These are phyloP conservation scores for Paramecium octaurelia DNA, from an alignment of 73 alveolate species.

Conservation along the genomic window DNA sequence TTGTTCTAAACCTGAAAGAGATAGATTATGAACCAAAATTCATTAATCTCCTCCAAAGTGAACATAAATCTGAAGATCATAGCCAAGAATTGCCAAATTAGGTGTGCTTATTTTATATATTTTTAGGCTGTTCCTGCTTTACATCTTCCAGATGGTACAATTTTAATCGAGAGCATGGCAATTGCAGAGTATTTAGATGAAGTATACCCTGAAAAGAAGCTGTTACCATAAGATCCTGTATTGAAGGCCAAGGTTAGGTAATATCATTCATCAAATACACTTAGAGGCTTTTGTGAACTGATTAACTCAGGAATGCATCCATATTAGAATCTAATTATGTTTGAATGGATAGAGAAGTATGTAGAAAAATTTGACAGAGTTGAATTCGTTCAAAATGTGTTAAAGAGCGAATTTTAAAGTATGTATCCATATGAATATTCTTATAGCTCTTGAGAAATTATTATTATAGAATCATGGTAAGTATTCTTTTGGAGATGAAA, in stretches of 20 bases:
- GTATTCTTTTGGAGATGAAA: conserved; percentile 7
- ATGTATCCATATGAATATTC: neutral
- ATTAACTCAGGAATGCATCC: conserved; percentile 86
- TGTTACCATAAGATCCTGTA: conserved; percentile 67
- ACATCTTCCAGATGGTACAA: conserved; percentile 18
- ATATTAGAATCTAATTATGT: neutral
- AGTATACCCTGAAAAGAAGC: conserved; percentile 62
- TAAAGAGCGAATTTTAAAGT: neutral
- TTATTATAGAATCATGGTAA: neutral
- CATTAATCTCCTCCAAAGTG: neutral
- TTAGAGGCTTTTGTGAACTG: conserved; percentile 69
- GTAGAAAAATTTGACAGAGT: neutral
- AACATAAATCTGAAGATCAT: neutral
- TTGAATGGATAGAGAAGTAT: neutral
- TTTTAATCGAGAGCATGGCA: conserved; percentile 71
- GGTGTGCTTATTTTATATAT: conserved; percentile 20
- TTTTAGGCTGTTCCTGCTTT: conserved; percentile 62
- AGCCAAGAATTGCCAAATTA: conserved; percentile 68
- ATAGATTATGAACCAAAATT: neutral
- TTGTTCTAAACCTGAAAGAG: neutral
- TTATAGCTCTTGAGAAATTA: neutral
- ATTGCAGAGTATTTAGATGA: conserved; percentile 80
- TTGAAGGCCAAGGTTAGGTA: conserved; percentile 52
- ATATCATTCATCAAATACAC: neutral
- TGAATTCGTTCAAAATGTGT: neutral